These are phyloP conservation scores for Xerocomus potaroensis DNA, from an alignment of 768 basidiomycete species.

Conservation along the genomic window DNA sequence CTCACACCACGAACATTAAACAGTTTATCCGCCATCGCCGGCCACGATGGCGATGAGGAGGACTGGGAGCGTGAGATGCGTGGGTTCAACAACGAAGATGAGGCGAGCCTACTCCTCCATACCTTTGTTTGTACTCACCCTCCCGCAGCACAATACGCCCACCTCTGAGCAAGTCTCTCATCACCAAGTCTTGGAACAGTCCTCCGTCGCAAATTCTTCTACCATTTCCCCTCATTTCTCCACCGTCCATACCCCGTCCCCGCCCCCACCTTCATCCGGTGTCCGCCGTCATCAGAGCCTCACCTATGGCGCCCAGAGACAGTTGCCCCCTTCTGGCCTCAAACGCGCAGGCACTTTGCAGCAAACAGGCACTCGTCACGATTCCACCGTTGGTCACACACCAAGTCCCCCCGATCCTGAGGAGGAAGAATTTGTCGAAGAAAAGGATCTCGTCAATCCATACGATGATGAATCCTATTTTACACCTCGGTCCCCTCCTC, in stretches of 20 bases:
- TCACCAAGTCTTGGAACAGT: slow-evolving; percentile 49
- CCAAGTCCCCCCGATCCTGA: slow-evolving; percentile 48
- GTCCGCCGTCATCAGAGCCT: slow-evolving; percentile 80
- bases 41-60: slow-evolving; percentile 84
- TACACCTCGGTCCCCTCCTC: slow-evolving; percentile 38
- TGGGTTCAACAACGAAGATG: slow-evolving; percentile 58
- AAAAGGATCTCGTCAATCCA: slow-evolving; percentile 38
- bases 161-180: slow-evolving; percentile 32
- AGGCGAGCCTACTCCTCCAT: slow-evolving; percentile 41
- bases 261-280: slow-evolving; percentile 63
- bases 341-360: slow-evolving; percentile 72
- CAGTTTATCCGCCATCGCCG: slow-evolving; percentile 79
- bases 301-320: slow-evolving; percentile 62
- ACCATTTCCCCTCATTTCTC: slow-evolving; percentile 64
- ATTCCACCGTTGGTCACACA: slow-evolving; percentile 29
- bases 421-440: slow-evolving; percentile 52
- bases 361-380: slow-evolving; percentile 41
- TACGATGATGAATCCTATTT: slow-evolving; percentile 56
- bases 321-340: slow-evolving; percentile 49
- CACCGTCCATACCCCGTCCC: slow-evolving; percentile 53
- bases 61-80: slow-evolving; percentile 74
- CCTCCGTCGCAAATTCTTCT: slow-evolving; percentile 37
- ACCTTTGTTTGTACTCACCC: slow-evolving; percentile 11
- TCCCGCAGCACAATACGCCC: slow-evolving; percentile 22
- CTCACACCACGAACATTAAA: slow-evolving; percentile 72